Percentiles rank a stretch among this genome's conserved stretches.
Conservation (phyloP, 495 filamentous ascomycete genomes). For the Ascobolus immersus region DNA sequence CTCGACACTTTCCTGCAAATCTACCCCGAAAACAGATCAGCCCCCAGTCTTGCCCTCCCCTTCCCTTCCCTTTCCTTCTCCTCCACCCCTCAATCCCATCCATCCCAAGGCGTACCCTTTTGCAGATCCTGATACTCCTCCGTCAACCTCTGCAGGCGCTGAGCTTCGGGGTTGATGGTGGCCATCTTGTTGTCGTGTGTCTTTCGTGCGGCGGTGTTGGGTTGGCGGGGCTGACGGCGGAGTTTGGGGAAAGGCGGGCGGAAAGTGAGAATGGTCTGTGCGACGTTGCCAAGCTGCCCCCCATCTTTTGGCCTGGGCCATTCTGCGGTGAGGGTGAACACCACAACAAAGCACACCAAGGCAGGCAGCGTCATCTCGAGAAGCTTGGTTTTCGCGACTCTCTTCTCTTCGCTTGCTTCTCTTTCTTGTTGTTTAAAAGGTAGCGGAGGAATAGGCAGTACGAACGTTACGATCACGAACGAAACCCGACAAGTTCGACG, state of each 20-base stretch:
- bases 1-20: conserved; percentile 46
- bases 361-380: no score
- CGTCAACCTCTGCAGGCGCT: conserved; percentile 51
- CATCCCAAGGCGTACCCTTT: conserved; percentile 28
- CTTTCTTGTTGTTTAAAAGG: no score
- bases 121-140: conserved; percentile 75
- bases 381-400: no score
- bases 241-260: background rate
- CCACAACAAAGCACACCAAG: no score
- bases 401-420: no score
- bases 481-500: no score
- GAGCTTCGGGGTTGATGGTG: conserved; percentile 19
- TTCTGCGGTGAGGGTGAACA: no score
- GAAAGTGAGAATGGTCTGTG: conserved; percentile 2
- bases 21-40: no score
- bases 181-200: conserved; percentile 7
- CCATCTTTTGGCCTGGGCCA: no score
- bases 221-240: background rate
- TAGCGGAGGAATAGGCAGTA: no score
- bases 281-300: background rate
- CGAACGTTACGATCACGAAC: no score
- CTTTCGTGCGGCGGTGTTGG: conserved; percentile 2
- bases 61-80: background rate
- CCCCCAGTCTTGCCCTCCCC: no score
- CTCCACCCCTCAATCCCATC: background rate